phyloP scores from a whole-genome alignment of 495 filamentous ascomycete genomes.

The Penicillium macrosclerotiorum region DNA sequence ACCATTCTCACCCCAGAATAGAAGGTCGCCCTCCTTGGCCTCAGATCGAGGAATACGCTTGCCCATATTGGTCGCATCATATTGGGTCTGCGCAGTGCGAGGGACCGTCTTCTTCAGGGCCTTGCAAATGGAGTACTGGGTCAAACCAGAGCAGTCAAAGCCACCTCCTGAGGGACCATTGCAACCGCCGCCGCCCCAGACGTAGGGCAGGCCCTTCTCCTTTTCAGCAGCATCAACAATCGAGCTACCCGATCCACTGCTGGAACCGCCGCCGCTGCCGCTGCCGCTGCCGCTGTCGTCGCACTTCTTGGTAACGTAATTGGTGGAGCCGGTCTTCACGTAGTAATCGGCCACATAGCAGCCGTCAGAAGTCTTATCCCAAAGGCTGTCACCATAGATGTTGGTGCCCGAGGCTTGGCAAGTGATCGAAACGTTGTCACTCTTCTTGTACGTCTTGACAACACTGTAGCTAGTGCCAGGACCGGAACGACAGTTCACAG shows the following conservation, averaged over 20 bases:
- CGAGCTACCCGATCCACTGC: constrained; percentile 3
- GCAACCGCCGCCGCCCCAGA: constrained; percentile 17
- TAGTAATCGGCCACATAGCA: constrained; percentile 20
- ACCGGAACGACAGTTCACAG: constrained; percentile 16
- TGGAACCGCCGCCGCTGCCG: neutral
- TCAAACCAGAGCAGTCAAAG: constrained; percentile 19
- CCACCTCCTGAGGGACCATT: constrained; percentile 11
- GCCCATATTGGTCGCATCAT: constrained; percentile 11
- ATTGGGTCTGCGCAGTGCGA: constrained; percentile 15
- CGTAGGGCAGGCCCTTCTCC: constrained; percentile 18
- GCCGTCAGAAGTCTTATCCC: constrained; percentile 18
- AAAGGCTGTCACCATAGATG: constrained; percentile 13
- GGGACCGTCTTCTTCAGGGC: constrained; percentile 17
- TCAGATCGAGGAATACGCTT: constrained; percentile 11
- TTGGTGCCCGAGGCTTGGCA: constrained; percentile 15
- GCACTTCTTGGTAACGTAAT: constrained; percentile 6
- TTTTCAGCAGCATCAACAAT: constrained; percentile 15
- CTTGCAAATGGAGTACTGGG: constrained; percentile 17
- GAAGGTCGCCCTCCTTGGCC: constrained; percentile 16
- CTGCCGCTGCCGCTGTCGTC: neutral
- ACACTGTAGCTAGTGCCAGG: constrained; percentile 16
- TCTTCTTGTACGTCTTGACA: constrained; percentile 14
- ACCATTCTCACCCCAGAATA: constrained; percentile 18
- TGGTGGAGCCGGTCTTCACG: constrained; percentile 4
- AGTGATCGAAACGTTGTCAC: constrained; percentile 9